Evolutionary conservation across 306 rosid genomes (phyloP).

Genomic region (Fagus crenata): DNA sequence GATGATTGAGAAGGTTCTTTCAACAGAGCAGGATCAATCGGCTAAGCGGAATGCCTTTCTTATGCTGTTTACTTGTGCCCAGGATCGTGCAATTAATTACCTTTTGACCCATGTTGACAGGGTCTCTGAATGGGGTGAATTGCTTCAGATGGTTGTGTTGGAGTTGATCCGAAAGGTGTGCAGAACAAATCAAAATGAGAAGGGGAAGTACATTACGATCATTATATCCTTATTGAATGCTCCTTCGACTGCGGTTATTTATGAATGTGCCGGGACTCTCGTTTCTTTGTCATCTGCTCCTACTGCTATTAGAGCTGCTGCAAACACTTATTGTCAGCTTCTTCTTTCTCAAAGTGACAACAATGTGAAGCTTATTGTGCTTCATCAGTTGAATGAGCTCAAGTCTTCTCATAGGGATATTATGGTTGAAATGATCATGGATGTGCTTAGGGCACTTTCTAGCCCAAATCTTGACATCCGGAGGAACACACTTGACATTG

Average conservation of each 20-base stretch:
- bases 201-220: conserved; percentile 85
- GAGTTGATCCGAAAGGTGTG: conserved; percentile 91
- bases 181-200: conserved; percentile 68
- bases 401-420: conserved; percentile 76
- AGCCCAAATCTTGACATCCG: conserved; percentile 82
- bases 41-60: conserved; percentile 90
- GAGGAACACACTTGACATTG: conserved; percentile 92
- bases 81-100: conserved; percentile 79
- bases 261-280: conserved; percentile 89
- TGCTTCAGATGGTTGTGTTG: conserved; percentile 86
- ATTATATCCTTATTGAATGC: conserved; percentile 68
- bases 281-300: conserved; percentile 93
- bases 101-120: conserved; percentile 63
- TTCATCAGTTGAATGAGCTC: conserved; percentile 80
- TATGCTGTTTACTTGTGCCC: conserved; percentile 87
- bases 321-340: conserved; percentile 73
- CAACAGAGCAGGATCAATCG: conserved; percentile 74
- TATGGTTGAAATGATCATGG: conserved; percentile 94
- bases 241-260: conserved; percentile 78
- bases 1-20: conserved; percentile 70
- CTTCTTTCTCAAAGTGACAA: conserved; percentile 91
- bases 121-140: conserved; percentile 84
- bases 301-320: conserved; percentile 88
- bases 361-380: conserved; percentile 89
- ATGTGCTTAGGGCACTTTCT: conserved; percentile 86